A percentile compares a stretch with the other conserved stretches of the same genome.
These are phyloP conservation scores for Leishmania lainsoni DNA, from an alignment of 208 protist species.

Conservation along the genomic window DNA sequence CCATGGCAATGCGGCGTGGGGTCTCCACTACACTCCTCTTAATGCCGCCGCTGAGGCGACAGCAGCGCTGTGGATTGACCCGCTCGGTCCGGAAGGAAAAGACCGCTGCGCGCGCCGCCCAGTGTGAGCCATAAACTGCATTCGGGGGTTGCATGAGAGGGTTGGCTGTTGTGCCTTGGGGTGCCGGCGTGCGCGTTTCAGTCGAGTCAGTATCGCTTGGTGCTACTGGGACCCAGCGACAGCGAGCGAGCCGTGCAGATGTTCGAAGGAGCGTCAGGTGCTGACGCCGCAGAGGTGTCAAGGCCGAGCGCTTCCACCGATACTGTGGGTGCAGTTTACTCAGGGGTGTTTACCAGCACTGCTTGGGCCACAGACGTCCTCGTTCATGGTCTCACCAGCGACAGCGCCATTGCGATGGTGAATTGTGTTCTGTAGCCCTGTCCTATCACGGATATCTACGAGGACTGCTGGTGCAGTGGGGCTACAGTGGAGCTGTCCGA, in stretches of 20 bases:
- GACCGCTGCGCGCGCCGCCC: slow-evolving; percentile 27
- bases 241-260: slow-evolving; percentile 16
- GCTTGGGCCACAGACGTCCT: slow-evolving; percentile 23
- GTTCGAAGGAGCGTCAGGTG: background rate
- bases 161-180: slow-evolving; percentile 47
- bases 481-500: slow-evolving; percentile 34
- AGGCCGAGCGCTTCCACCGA: background rate
- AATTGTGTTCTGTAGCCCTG: slow-evolving; percentile 58
- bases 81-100: background rate
- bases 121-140: slow-evolving; percentile 50
- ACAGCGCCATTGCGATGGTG: slow-evolving; percentile 25
- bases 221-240: slow-evolving; percentile 49
- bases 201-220: slow-evolving; percentile 62
- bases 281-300: background rate
- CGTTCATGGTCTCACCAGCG: slow-evolving; percentile 14
- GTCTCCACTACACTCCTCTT: background rate
- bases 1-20: background rate
- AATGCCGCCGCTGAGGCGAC: background rate
- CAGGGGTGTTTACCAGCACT: slow-evolving; percentile 2
- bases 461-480: slow-evolving; percentile 43
- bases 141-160: slow-evolving; percentile 67
- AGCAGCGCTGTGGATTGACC: background rate
- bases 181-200: slow-evolving; percentile 35
- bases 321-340: background rate
- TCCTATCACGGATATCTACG: slow-evolving; percentile 66